phyloP scores from a whole-genome alignment of 768 basidiomycete genomes.

The Phylloporus arenicola region DNA sequence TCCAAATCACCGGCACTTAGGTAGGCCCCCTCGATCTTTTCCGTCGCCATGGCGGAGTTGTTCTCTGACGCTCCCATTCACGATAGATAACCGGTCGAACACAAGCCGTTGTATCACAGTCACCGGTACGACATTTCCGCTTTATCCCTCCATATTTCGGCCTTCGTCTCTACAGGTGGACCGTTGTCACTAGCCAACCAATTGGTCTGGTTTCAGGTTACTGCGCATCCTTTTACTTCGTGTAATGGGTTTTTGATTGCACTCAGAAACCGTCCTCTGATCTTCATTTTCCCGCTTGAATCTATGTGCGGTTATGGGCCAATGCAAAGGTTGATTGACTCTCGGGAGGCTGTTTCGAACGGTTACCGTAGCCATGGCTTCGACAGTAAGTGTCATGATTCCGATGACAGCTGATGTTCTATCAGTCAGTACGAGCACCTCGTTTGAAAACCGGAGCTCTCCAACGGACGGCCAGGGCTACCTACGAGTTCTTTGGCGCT shows the following conservation, averaged over 20 bases:
- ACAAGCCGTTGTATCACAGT: constrained; percentile 6
- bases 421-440: background rate
- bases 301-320: background rate
- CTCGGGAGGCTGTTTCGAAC: background rate
- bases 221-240: constrained; percentile 7
- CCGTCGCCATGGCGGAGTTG: constrained; percentile 13
- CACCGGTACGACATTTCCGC: constrained; percentile 5
- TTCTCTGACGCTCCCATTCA: background rate
- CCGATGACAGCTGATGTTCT: constrained; percentile 1
- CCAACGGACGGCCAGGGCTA: constrained; percentile 12
- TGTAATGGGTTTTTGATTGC: constrained; percentile 5
- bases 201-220: constrained; percentile 2
- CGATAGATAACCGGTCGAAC: constrained; percentile 13
- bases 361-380: background rate
- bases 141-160: constrained; percentile 2
- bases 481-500: background rate
- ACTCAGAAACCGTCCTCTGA: background rate
- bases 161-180: background rate
- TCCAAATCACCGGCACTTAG: constrained; percentile 16
- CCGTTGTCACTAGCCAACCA: background rate
- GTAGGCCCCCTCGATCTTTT: constrained; percentile 1
- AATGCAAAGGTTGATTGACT: background rate
- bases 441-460: constrained; percentile 1
- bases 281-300: background rate
- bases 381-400: background rate